These are phyloP conservation scores for Sungouiozyma ichnusensis DNA, from an alignment of 805 yeast genomes.

Conservation along the genomic window DNA sequence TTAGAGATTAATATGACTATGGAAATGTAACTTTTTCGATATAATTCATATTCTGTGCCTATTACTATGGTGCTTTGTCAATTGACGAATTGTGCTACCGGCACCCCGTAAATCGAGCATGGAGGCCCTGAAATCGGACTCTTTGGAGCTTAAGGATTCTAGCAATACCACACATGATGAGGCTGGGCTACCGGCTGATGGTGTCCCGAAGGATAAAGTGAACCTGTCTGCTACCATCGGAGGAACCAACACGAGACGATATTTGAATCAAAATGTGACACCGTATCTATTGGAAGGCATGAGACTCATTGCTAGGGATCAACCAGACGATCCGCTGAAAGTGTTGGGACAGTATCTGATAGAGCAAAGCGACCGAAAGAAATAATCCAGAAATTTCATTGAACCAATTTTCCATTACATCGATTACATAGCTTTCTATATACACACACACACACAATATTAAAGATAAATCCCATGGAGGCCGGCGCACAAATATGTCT, in stretches of 20 bases:
- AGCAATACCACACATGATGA: background rate
- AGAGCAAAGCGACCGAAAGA: slow-evolving; percentile 21
- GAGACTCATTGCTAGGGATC: slow-evolving; percentile 38
- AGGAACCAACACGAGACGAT: slow-evolving; percentile 62
- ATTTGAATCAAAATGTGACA: slow-evolving; percentile 55
- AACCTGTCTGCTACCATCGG: slow-evolving; percentile 44
- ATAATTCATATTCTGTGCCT: no score
- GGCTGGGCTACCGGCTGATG: background rate
- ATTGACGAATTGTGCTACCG: background rate
- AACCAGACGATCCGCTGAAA: slow-evolving; percentile 46
- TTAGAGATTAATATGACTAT: no score
- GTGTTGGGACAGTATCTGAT: slow-evolving; percentile 47
- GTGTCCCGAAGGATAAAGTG: background rate
- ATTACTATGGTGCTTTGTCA: background rate
- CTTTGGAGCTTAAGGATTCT: background rate
- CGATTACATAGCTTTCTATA: background rate
- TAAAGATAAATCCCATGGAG: no score
- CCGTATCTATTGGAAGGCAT: slow-evolving; percentile 56
- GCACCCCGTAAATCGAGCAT: background rate
- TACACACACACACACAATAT: no score
- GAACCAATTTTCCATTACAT: background rate
- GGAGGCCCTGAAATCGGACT: background rate
- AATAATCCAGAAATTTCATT: background rate
- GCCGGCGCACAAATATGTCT: no score
- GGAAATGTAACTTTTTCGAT: no score